phyloP scores from a whole-genome alignment of 306 rosid genomes.

The Fragaria nilgerrensis region DNA sequence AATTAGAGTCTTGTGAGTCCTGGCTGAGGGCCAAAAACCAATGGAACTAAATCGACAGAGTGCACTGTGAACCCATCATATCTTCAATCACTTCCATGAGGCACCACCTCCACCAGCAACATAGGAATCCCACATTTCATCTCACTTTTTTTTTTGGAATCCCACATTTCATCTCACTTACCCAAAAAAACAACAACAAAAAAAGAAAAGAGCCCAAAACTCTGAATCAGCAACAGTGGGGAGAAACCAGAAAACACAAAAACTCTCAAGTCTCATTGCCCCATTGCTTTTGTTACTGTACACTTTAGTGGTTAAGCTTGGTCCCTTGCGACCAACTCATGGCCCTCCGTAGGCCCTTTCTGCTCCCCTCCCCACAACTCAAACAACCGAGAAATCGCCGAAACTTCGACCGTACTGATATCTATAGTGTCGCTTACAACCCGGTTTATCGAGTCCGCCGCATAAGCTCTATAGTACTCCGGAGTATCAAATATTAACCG shows the following conservation, averaged over 20 bases:
- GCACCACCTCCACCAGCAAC: neutral
- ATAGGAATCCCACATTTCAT: slow-evolving; percentile 10
- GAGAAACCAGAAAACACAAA: slow-evolving; percentile 59
- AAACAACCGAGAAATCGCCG: neutral
- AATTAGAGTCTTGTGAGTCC: neutral
- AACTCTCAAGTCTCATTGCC: slow-evolving; percentile 50
- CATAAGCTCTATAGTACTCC: neutral
- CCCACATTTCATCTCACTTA: slow-evolving; percentile 9
- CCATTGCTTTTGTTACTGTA: slow-evolving; percentile 35
- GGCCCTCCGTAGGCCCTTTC: slow-evolving; percentile 52
- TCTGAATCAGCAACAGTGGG: slow-evolving; percentile 33
- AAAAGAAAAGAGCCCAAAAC: neutral
- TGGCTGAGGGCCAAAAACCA: neutral
- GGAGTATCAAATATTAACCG: neutral
- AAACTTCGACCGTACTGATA: neutral
- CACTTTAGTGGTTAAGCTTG: slow-evolving; percentile 68
- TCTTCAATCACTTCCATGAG: neutral
- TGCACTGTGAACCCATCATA: neutral
- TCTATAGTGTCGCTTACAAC: neutral
- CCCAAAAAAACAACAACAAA: slow-evolving; percentile 1
- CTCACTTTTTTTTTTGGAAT: neutral
- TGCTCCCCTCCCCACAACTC: slow-evolving; percentile 32
- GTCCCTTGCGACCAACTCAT: slow-evolving; percentile 43
- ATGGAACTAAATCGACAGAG: neutral
- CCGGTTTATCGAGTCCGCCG: neutral